These are phyloP conservation scores for Aspergillus thermomutatus DNA, from an alignment of 2,329 filamentous ascomycete genomes.

Conservation along the genomic window DNA sequence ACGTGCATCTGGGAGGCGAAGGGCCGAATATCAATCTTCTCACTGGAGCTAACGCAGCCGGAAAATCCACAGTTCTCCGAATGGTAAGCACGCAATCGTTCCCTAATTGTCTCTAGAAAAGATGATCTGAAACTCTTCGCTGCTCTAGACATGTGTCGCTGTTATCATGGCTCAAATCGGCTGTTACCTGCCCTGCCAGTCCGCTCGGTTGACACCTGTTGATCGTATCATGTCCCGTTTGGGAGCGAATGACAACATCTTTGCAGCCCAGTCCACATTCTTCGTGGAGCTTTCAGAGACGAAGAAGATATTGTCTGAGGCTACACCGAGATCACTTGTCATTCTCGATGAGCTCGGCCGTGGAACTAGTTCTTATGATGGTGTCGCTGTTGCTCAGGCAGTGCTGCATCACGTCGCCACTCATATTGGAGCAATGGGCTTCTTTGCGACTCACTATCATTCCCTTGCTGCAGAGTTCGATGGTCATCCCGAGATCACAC, in stretches of 20 bases:
- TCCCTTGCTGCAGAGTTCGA: conserved; percentile 88
- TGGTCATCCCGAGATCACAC: conserved; percentile 78
- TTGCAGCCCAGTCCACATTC: conserved; percentile 95
- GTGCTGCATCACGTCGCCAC: conserved; percentile 95
- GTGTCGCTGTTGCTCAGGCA: conserved; percentile 92
- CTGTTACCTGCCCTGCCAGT: conserved; percentile 81
- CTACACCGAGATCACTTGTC: conserved; percentile 87
- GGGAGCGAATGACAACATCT: conserved; percentile 98
- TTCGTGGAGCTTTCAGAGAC: conserved; percentile 97
- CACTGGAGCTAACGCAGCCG: conserved; percentile 93
- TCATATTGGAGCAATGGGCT: conserved; percentile 88
- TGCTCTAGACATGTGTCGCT: conserved; percentile 74
- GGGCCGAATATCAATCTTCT: conserved; percentile 82
- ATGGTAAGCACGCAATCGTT: conserved; percentile 64
- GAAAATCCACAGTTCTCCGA: conserved; percentile 91
- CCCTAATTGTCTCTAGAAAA: not conserved
- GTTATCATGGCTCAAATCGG: conserved; percentile 98
- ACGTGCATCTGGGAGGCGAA: conserved; percentile 79
- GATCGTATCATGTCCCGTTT: conserved; percentile 99
- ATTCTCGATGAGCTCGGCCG: conserved; percentile 96
- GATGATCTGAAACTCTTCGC: conserved; percentile 22
- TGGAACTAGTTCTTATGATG: conserved; percentile 92
- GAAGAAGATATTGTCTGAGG: conserved; percentile 94
- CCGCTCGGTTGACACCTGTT: conserved; percentile 79
- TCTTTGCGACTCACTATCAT: conserved; percentile 98